Evolutionary conservation across 2,329 filamentous ascomycete genomes (phyloP).

Genomic region (Ilyonectria mors-panacis): DNA sequence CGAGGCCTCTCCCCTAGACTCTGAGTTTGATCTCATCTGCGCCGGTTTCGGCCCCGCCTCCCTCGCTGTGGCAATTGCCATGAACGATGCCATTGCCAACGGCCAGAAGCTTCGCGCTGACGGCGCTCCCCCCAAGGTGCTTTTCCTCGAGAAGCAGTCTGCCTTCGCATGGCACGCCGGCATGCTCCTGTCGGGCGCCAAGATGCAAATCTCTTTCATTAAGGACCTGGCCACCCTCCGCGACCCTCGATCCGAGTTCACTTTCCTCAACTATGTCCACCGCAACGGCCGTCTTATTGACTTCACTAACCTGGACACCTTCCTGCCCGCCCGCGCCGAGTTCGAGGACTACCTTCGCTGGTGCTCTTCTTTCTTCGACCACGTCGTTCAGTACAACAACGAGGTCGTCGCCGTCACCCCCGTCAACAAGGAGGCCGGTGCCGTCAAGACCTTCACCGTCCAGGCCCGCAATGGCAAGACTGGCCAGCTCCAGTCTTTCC

Average conservation of each 20-base stretch:
- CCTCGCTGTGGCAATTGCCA: conserved; percentile 88
- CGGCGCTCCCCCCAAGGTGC: conserved; percentile 74
- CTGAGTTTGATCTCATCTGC: conserved; percentile 88
- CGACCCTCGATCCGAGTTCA: conserved; percentile 91
- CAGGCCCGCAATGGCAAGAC: conserved; percentile 74
- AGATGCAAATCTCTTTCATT: conserved; percentile 98
- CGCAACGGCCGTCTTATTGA: conserved; percentile 84
- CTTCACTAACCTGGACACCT: conserved; percentile 92
- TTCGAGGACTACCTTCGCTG: conserved; percentile 97
- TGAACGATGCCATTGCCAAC: conserved; percentile 81
- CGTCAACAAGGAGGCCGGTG: conserved; percentile 62
- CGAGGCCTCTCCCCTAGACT: conserved; percentile 59
- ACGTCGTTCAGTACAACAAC: conserved; percentile 80
- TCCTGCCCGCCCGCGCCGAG: conserved; percentile 87
- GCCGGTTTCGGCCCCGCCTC: conserved; percentile 95
- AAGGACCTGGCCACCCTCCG: conserved; percentile 94
- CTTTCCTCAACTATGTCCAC: conserved; percentile 95
- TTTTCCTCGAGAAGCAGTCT: conserved; percentile 89
- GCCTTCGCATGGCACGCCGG: conserved; percentile 94
- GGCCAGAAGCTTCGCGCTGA: conserved; percentile 60
- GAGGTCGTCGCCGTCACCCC: conserved; percentile 83
- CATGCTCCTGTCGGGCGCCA: conserved; percentile 93
- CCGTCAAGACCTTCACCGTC: conserved; percentile 77
- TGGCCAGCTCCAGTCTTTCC: conserved; percentile 66
- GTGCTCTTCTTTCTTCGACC: conserved; percentile 86